A percentile compares a stretch with the other conserved stretches of the same genome.
Evolutionary conservation across 2,329 filamentous ascomycete species (phyloP).

Genomic region (Neonectria neomacrospora): DNA sequence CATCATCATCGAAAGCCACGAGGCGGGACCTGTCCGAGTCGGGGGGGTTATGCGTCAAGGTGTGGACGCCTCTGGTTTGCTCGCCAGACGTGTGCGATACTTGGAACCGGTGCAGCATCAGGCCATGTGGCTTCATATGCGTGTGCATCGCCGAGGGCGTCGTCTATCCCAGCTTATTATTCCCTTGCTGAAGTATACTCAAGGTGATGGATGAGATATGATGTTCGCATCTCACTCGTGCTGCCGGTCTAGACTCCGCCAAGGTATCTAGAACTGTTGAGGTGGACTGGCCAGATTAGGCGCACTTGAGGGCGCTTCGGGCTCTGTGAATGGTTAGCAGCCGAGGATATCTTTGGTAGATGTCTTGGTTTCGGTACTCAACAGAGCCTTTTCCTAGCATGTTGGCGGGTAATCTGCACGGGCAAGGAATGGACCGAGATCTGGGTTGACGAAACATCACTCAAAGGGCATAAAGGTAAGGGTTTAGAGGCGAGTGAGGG

Average conservation of each 20-base stretch:
- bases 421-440: slow-evolving; percentile 6
- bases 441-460: slow-evolving; percentile 18
- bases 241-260: not conserved
- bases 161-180: not conserved
- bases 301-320: not conserved
- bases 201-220: not conserved
- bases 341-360: not conserved
- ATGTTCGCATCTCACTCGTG: slow-evolving; percentile 2
- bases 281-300: not conserved
- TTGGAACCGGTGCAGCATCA: slow-evolving; percentile 2
- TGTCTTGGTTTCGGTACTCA: not conserved
- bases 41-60: slow-evolving; percentile 17
- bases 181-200: not conserved
- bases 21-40: slow-evolving; percentile 8
- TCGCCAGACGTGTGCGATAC: not conserved
- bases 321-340: slow-evolving; percentile 3
- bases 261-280: not conserved
- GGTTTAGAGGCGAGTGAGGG: not conserved
- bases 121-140: slow-evolving; percentile 13
- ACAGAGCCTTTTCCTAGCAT: slow-evolving; percentile 3
- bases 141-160: not conserved
- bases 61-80: slow-evolving; percentile 12
- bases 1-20: slow-evolving; percentile 3
- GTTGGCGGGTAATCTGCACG: not conserved
- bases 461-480: slow-evolving; percentile 1